Evolutionary conservation across 306 rosid genomes (phyloP).

Genomic region (Corylus americana): DNA sequence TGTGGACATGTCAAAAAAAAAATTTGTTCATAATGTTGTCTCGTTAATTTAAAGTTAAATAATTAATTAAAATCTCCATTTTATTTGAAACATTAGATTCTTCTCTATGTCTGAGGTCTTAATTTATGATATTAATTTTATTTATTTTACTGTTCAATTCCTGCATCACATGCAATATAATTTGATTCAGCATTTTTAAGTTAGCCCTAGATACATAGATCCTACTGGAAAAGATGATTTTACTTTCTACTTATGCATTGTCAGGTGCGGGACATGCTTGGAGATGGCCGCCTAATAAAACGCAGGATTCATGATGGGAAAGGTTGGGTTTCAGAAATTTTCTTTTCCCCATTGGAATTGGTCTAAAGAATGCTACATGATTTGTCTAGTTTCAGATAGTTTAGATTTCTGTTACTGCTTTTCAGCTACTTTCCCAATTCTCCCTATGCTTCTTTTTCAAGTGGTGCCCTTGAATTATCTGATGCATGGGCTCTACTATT

Average conservation of each 20-base stretch:
- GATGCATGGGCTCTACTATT: not conserved
- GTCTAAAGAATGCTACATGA: constrained; percentile 15
- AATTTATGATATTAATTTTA: not conserved
- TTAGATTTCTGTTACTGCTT: constrained; percentile 16
- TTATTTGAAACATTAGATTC: not conserved
- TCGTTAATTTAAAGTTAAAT: not conserved
- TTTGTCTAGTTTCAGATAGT: constrained; percentile 11
- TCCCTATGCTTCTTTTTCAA: not conserved
- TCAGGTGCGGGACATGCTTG: constrained; percentile 97
- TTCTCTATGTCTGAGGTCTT: not conserved
- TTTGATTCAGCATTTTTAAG: not conserved
- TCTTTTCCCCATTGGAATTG: constrained; percentile 14
- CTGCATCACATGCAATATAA: not conserved
- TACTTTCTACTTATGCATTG: constrained; percentile 31
- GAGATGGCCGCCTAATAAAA: constrained; percentile 94
- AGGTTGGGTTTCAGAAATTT: constrained; percentile 51
- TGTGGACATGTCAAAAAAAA: no score
- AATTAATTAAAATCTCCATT: not conserved
- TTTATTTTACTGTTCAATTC: not conserved
- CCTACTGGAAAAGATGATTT: constrained; percentile 17
- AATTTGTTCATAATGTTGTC: not conserved
- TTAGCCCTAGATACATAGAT: not conserved
- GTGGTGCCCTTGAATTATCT: not conserved
- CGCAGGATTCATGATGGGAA: constrained; percentile 85
- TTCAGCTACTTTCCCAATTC: constrained; percentile 5